Evolutionary conservation across 176 grass and related monocot genomes (phyloP).

Genomic region (Ensete glaucum): DNA sequence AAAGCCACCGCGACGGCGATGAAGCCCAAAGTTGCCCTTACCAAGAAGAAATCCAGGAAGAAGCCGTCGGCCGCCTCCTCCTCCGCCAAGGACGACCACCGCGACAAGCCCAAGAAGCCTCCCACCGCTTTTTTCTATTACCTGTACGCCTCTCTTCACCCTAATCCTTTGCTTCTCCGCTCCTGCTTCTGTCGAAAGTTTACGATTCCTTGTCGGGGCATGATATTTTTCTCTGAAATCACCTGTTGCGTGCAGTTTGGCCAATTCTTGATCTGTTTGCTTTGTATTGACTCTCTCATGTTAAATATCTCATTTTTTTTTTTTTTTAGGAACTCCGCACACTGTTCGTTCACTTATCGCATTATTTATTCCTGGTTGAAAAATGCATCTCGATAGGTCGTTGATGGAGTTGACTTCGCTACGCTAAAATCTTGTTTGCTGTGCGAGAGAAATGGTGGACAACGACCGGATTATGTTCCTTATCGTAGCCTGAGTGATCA

Average conservation of each 20-base stretch:
- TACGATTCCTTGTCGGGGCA: neutral
- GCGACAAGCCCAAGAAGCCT: slow-evolving; percentile 59
- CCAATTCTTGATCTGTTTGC: no score
- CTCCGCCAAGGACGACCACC: slow-evolving; percentile 21
- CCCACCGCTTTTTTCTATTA: slow-evolving; percentile 95
- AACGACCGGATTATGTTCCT: no score
- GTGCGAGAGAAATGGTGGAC: neutral
- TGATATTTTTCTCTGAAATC: neutral
- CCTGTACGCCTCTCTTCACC: slow-evolving; percentile 32
- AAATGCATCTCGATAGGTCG: neutral
- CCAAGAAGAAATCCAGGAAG: slow-evolving; percentile 30
- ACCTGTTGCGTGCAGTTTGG: neutral
- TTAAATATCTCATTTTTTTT: neutral
- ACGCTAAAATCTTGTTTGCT: neutral
- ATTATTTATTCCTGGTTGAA: neutral
- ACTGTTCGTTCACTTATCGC: neutral
- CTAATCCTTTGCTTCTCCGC: neutral
- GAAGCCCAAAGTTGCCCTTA: neutral
- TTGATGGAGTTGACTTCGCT: neutral
- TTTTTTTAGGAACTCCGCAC: neutral
- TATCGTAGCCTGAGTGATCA: no score
- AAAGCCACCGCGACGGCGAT: neutral
- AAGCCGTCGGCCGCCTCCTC: slow-evolving; percentile 8
- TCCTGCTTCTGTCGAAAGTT: neutral
- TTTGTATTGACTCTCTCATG: neutral